Percentiles rank a stretch among this genome's conserved stretches.
These are phyloP conservation scores for Datisca glomerata DNA, from an alignment of 306 rosid genomes.

Conservation along the genomic window DNA sequence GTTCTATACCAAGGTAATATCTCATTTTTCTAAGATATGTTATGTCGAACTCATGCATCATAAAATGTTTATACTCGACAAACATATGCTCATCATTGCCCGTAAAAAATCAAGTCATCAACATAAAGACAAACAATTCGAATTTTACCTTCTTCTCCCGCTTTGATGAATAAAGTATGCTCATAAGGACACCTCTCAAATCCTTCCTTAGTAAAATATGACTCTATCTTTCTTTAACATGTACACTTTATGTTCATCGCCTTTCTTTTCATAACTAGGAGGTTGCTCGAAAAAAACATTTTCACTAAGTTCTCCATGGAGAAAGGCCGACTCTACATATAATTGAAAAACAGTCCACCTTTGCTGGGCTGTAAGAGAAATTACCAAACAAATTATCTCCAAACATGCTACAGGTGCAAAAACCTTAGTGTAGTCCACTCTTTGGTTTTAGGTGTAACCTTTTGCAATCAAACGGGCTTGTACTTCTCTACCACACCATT, in stretches of 20 bases:
- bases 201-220: background rate
- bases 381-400: background rate
- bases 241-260: background rate
- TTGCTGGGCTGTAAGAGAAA: background rate
- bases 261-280: background rate
- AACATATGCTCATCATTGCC: background rate
- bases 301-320: background rate
- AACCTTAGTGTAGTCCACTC: conserved; percentile 2
- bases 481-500: conserved; percentile 7
- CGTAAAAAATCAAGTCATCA: conserved; percentile 1
- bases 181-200: background rate
- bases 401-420: conserved; percentile 1
- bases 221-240: background rate
- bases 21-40: background rate
- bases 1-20: background rate
- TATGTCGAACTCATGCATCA: background rate
- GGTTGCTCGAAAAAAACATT: background rate
- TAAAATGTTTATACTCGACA: background rate
- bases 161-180: conserved; percentile 1
- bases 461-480: background rate
- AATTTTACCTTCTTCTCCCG: background rate
- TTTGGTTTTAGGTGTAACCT: background rate
- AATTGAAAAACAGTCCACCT: background rate
- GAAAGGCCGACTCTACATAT: background rate
- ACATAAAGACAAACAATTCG: conserved; percentile 1